Evolutionary conservation across 2,329 filamentous ascomycete species (phyloP), one percentile per base, ranked within the genome.

Genomic region (Diaporthe ilicicola): DNA sequence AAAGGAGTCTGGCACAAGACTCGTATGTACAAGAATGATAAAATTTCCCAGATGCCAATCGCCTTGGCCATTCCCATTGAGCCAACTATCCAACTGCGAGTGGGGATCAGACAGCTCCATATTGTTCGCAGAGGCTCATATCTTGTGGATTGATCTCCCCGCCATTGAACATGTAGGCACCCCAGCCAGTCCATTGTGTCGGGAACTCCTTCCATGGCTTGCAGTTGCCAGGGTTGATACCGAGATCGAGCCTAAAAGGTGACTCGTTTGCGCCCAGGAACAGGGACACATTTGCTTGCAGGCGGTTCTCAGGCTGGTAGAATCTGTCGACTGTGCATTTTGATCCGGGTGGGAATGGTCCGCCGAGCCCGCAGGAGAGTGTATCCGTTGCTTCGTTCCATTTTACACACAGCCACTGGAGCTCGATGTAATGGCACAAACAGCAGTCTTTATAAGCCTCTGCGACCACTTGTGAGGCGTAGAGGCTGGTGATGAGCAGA

Each of bases 141-240:
- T 62, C 39, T 34, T 62, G 56, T 34, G 56, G 9, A 19, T 17
- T 34, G 19, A 62, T 48, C 27, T 62, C 39, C 3, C 59, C 59
- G 7, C 59, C 59, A 13, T 62, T 48, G 42, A 62, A 62, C 59
- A 62, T 48, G 27, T 62, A 62, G 19, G 59, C 59, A 0, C 59
- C 59, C 59, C 59, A 62, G 42, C 59, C 59, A 7, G 59, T 62
- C 59, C 59, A 62, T 24, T 62, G 59, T 19, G 59, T 62, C 0
- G 59, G 12, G 59, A 62, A 62, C 29, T 62, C 59, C 29, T 62
- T 62, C 59, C 59, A 62, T 4, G n/a, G 19, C 42, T 62, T 62
- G 42, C 59, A 62, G 27, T 62, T 62, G 19, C 42, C 42, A 8
- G 59, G 59, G 42, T 62, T 62, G 42, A 62, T 62, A 0, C 59